Percentiles rank a stretch among this genome's conserved stretches.
These are phyloP conservation scores for Vigna mungo DNA, from an alignment of 306 rosid genomes.

Conservation along the genomic window DNA sequence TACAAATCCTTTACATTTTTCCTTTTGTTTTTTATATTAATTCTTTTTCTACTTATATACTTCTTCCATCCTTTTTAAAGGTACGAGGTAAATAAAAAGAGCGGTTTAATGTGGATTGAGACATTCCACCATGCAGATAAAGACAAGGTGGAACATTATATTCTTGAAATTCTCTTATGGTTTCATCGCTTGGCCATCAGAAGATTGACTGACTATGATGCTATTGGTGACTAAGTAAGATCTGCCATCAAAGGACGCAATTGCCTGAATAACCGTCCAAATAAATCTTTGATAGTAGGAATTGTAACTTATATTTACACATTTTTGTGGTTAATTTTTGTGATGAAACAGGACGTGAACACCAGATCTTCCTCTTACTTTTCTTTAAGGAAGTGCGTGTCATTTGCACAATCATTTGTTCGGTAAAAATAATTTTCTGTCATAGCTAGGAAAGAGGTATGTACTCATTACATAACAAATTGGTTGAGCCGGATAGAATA, in stretches of 20 bases:
- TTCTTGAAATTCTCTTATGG: slow-evolving; percentile 68
- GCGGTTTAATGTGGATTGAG: slow-evolving; percentile 62
- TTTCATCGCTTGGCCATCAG: slow-evolving; percentile 69
- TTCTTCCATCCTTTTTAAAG: slow-evolving; percentile 47
- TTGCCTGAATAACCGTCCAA: not conserved
- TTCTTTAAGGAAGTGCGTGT: no score
- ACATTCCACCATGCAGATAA: slow-evolving; percentile 79
- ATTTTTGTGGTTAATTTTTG: no score
- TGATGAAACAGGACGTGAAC: no score
- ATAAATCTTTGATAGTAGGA: not conserved
- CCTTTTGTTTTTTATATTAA: not conserved
- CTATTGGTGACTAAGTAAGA: slow-evolving; percentile 23
- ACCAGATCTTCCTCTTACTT: no score
- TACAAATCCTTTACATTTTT: not conserved
- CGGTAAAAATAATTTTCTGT: no score
- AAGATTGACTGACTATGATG: slow-evolving; percentile 43
- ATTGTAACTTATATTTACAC: not conserved
- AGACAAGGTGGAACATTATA: slow-evolving; percentile 67
- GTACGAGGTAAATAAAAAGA: slow-evolving; percentile 50
- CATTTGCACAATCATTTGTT: no score
- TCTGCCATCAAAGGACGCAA: not conserved
- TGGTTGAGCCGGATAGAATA: no score
- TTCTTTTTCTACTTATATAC: slow-evolving; percentile 20
- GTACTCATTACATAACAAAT: no score
- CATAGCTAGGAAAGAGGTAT: no score